phyloP scores from a whole-genome alignment of 2,329 filamentous ascomycete species.

The Kalaharituber pfeilii region DNA sequence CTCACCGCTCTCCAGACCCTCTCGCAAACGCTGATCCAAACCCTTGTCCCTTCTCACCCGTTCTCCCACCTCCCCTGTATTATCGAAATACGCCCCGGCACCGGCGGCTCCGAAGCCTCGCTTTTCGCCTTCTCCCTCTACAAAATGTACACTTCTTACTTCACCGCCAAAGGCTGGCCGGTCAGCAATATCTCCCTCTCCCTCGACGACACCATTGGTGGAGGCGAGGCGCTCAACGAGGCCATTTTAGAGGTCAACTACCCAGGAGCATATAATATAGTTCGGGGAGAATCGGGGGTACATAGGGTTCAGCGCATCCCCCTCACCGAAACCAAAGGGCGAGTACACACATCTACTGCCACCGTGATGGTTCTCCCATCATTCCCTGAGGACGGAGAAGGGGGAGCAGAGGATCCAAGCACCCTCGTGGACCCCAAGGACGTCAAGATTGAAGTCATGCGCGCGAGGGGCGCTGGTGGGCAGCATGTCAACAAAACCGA shows the following conservation, averaged over 20 bases:
- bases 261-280: constrained; percentile 58
- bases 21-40: constrained; percentile 47
- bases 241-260: constrained; percentile 70
- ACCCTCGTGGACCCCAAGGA: constrained; percentile 79
- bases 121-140: constrained; percentile 78
- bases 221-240: constrained; percentile 53
- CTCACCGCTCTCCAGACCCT: constrained; percentile 43
- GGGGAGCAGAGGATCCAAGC: constrained; percentile 65
- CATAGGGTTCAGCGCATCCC: constrained; percentile 90
- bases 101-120: constrained; percentile 76
- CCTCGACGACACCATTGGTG: constrained; percentile 26
- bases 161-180: constrained; percentile 34
- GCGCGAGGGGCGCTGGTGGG: constrained; percentile 76
- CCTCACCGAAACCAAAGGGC: constrained; percentile 73
- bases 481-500: constrained; percentile 99
- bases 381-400: constrained; percentile 53
- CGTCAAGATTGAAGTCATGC: constrained; percentile 74
- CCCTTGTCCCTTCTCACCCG: constrained; percentile 71
- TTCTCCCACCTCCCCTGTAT: constrained; percentile 83
- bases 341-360: constrained; percentile 84
- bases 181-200: constrained; percentile 28
- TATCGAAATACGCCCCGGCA: constrained; percentile 78
- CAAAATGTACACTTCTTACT: constrained; percentile 76
- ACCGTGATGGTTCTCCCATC: constrained; percentile 83
- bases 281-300: constrained; percentile 81